These are phyloP conservation scores for Bullera alba DNA, from an alignment of 768 basidiomycete genomes.

Conservation along the genomic window DNA sequence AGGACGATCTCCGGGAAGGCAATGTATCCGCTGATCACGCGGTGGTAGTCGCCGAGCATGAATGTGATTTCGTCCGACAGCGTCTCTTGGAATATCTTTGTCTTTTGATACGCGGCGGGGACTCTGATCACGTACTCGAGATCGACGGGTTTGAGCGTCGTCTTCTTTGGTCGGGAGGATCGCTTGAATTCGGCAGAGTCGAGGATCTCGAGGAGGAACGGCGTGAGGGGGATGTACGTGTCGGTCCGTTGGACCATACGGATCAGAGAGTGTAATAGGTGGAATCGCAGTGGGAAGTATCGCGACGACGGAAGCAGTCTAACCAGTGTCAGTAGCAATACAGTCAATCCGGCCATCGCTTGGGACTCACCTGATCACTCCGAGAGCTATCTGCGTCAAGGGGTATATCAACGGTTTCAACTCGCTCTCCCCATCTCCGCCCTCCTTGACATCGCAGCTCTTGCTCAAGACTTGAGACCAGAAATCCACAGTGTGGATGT, in stretches of 20 bases:
- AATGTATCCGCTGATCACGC: constrained; percentile 70
- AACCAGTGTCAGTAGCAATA: constrained; percentile 8
- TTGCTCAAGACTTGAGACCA: constrained; percentile 83
- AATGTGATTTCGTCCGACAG: constrained; percentile 74
- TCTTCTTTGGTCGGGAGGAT: constrained; percentile 65
- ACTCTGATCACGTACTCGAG: constrained; percentile 78
- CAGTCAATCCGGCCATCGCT: background rate
- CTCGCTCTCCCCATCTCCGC: constrained; percentile 60
- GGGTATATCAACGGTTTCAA: constrained; percentile 88
- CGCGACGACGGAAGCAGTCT: constrained; percentile 86
- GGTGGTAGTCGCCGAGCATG: constrained; percentile 69
- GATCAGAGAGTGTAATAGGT: constrained; percentile 78
- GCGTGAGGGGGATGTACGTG: constrained; percentile 78
- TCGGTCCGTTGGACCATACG: constrained; percentile 75
- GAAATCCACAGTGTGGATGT: constrained; percentile 89
- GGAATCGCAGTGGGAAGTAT: constrained; percentile 90
- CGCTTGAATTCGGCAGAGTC: constrained; percentile 62
- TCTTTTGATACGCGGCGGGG: constrained; percentile 80
- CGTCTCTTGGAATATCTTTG: constrained; percentile 74
- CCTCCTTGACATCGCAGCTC: constrained; percentile 62
- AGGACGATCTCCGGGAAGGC: constrained; percentile 90
- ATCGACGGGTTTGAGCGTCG: constrained; percentile 81
- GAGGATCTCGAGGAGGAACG: constrained; percentile 80
- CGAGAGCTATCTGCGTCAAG: constrained; percentile 85
- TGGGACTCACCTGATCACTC: constrained; percentile 75